Conservation (phyloP, 257 asterid species). For the Buddleja alternifolia region DNA sequence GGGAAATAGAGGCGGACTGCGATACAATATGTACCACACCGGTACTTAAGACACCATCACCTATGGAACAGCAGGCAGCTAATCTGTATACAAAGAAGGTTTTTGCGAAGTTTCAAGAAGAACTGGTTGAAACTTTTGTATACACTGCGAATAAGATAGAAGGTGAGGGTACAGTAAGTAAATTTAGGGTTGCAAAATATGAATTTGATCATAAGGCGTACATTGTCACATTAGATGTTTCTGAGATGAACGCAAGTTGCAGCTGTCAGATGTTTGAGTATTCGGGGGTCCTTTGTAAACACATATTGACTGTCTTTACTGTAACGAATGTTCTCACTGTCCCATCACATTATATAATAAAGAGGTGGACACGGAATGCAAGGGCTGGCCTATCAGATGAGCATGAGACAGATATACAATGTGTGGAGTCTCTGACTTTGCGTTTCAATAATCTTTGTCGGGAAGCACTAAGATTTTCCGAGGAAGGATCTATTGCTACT, state of each 20-base stretch:
- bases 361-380: slow-evolving; percentile 77
- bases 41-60: slow-evolving; percentile 73
- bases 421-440: slow-evolving; percentile 48
- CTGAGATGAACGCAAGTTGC: slow-evolving; percentile 72
- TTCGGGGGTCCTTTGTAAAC: slow-evolving; percentile 74
- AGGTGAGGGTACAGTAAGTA: slow-evolving; percentile 57
- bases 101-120: slow-evolving; percentile 80
- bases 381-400: slow-evolving; percentile 48
- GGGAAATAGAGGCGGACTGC: slow-evolving; percentile 72
- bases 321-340: slow-evolving; percentile 75
- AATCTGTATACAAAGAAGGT: slow-evolving; percentile 65
- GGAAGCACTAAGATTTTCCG: slow-evolving; percentile 66
- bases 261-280: slow-evolving; percentile 89
- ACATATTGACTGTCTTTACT: slow-evolving; percentile 75
- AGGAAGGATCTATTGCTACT: slow-evolving; percentile 63
- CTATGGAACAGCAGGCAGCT: slow-evolving; percentile 84
- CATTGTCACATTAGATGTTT: slow-evolving; percentile 52
- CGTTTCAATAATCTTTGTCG: slow-evolving; percentile 69
- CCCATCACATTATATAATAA: slow-evolving; percentile 69
- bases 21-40: slow-evolving; percentile 59
- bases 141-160: slow-evolving; percentile 78
- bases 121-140: slow-evolving; percentile 82
- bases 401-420: slow-evolving; percentile 38
- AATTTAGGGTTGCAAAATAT: slow-evolving; percentile 80
- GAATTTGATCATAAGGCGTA: slow-evolving; percentile 79